Base-by-base conservation (phyloP, 495 filamentous ascomycete genomes). In the Xylaria nigripes region DNA sequence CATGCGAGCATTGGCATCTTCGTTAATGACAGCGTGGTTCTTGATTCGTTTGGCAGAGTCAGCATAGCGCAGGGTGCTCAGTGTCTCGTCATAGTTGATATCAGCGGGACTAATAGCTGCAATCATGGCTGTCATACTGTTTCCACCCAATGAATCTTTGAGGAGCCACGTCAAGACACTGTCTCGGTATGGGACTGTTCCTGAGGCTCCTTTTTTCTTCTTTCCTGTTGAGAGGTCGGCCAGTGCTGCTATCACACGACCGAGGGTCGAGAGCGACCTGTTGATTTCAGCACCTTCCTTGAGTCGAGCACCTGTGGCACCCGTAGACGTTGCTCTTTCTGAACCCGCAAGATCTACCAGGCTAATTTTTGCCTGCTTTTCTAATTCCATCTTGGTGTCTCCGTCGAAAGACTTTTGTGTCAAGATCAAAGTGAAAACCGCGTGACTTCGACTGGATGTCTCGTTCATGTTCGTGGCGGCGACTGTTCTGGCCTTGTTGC, bases 401-500 rank as follows among this genome's bases (percentile, higher is more conserved):
- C 83, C 74, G 65, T 99, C 94, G 61, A 90, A 90, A 54, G 89
- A 79, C 68, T 96, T 96, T 64, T 97, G 94, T 3, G 90, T 95
- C 19, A 99, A 76, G 51, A 90, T 97, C 38, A 99, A 74, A 6
- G 94, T 99, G 68, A 99, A 99, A 13, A 99, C 94, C 32, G 94
- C 94, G 66, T 99, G 94, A 62, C 89, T 95, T 71, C 94, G 82
- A 81, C 90, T 95, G 48, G 91, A 96, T 2, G 94, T 97, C 73
- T 97, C 93, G 76, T 99, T 99, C 93, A 97, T 97, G 76, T 96
- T 99, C 34, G 94, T 99, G 4, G 94, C 94, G 3, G 94, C 94
- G 34, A 99, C 94, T 18, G 94, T 99, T 74, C 94, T 77, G 6
- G 94, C 94, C 68, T 97, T 97, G 72, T 97, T 97, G 60, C 94